Percentiles rank a stretch among this genome's conserved stretches.
Evolutionary conservation across 2,329 filamentous ascomycete genomes (phyloP).

Genomic region (Drechslera avenae): DNA sequence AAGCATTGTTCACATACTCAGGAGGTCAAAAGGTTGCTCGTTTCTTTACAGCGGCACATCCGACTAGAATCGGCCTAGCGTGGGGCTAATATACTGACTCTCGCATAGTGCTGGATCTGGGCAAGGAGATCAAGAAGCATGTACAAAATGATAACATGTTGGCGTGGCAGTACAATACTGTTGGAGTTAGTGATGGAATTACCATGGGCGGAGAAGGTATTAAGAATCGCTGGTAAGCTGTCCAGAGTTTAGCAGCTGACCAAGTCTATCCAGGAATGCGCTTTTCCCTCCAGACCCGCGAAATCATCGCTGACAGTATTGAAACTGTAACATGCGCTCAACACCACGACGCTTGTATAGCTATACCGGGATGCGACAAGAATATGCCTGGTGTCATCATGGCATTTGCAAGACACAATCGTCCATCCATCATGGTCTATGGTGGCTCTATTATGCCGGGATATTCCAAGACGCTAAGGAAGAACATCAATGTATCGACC

Average conservation of each 20-base stretch:
- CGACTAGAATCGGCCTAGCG: no score
- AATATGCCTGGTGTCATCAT: conserved; percentile 96
- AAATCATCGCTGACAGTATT: conserved; percentile 92
- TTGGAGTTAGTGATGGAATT: conserved; percentile 88
- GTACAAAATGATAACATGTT: conserved; percentile 85
- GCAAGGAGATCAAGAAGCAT: conserved; percentile 82
- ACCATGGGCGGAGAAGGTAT: conserved; percentile 91
- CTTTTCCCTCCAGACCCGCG: conserved; percentile 86
- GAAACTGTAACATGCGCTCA: conserved; percentile 93
- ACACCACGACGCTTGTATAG: conserved; percentile 90
- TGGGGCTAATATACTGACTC: conserved; percentile 16
- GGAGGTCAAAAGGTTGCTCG: no score
- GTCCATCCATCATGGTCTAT: conserved; percentile 94
- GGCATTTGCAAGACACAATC: conserved; percentile 88
- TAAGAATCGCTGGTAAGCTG: background rate
- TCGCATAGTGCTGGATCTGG: conserved; percentile 76
- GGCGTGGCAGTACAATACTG: conserved; percentile 92
- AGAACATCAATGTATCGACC: conserved; percentile 83
- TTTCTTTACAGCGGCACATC: no score
- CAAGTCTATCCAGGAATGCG: conserved; percentile 72
- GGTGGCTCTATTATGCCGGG: conserved; percentile 89
- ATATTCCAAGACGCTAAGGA: conserved; percentile 75
- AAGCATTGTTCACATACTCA: no score
- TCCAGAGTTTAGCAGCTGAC: background rate
- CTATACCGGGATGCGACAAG: conserved; percentile 94